phyloP scores from a whole-genome alignment of 441 rosid species.

The Pelargonium citronellum region DNA sequence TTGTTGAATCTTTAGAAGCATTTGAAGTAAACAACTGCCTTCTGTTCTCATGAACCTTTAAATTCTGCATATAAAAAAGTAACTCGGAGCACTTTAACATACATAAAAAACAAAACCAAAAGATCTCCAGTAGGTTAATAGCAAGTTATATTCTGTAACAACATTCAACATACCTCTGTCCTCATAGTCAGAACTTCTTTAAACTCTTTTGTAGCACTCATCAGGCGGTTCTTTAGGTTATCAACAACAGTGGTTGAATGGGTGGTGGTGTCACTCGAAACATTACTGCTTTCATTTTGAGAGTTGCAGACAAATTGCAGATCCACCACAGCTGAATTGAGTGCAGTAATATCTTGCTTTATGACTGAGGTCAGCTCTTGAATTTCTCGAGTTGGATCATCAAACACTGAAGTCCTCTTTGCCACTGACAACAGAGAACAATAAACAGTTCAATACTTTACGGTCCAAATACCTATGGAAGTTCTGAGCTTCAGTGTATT shows the following conservation, averaged over 20 bases:
- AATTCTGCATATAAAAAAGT: slow-evolving; percentile 45
- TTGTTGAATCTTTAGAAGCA: slow-evolving; percentile 67
- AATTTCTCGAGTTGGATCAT: slow-evolving; percentile 85
- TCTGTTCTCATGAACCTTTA: slow-evolving; percentile 79
- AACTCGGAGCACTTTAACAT: not conserved
- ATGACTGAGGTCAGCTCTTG: slow-evolving; percentile 77
- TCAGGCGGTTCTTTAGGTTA: slow-evolving; percentile 54
- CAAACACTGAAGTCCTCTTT: slow-evolving; percentile 82
- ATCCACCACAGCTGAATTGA: slow-evolving; percentile 77
- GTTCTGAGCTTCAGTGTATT: not conserved
- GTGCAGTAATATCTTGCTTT: slow-evolving; percentile 86
- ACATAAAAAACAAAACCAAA: not conserved
- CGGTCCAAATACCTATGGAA: not conserved
- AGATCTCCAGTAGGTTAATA: not conserved
- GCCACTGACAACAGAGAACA: slow-evolving; percentile 51
- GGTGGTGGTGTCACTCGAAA: slow-evolving; percentile 68
- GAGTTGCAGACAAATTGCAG: slow-evolving; percentile 69
- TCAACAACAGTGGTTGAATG: slow-evolving; percentile 77
- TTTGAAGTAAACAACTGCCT: slow-evolving; percentile 74
- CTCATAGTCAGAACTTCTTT: slow-evolving; percentile 85
- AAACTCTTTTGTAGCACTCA: slow-evolving; percentile 83
- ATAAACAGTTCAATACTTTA: slow-evolving; percentile 1
- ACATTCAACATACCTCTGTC: slow-evolving; percentile 56
- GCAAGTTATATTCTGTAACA: not conserved
- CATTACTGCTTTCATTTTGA: slow-evolving; percentile 55